Base-by-base conservation (phyloP, 202 grass and related monocot species). In the Cymbopogon flexuosus region DNA sequence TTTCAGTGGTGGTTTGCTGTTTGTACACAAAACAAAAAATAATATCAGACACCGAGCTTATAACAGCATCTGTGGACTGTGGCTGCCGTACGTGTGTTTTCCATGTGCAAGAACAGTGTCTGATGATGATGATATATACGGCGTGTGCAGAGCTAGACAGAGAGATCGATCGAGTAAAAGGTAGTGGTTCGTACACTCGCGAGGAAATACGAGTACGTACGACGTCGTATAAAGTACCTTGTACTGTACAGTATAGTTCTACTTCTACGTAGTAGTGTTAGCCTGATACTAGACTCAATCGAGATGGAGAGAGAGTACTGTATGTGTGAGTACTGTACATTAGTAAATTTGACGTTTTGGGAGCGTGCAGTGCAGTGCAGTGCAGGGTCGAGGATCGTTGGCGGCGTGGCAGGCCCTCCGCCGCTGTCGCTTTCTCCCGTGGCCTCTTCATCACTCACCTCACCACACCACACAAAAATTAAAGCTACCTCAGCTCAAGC, bases 391-490 rank as follows among this genome's bases (percentile, higher is more conserved):
- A 27, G 85, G 84, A 65, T 88, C 84, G 62, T 88, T 90, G 91
- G 91, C 88, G 83, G 91, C 83, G 88, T 84, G 79, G 86, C 88
- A 93, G 86, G 69, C 46, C 73, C 73, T 81, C 63, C 54, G 19
- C 75, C 54, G 10, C 58, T 84, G 80, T 84, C 73, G 62, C 61
- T 58, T 68, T 58, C 54, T 58, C 5, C 54, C n/a, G 8, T 8
- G n/a, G n/a, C 84, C 6, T 30, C 64, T 46, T 62, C 68, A 35
- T 77, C 73, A 82, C 74, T 66, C 85, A 21, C 52, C 52, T 10
- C 8, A 3, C 39, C 39, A 2, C 54, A 23, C 62, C 77, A 54
- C 76, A 79, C 45, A 79, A 56, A 79, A 79, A 40, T 68, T 68
- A 68, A 41, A 33, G 31, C 74, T 2, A 76, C 62, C 37, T 58